Base-by-base conservation (phyloP, 164 flowering plant species). In the Sedum album region DNA sequence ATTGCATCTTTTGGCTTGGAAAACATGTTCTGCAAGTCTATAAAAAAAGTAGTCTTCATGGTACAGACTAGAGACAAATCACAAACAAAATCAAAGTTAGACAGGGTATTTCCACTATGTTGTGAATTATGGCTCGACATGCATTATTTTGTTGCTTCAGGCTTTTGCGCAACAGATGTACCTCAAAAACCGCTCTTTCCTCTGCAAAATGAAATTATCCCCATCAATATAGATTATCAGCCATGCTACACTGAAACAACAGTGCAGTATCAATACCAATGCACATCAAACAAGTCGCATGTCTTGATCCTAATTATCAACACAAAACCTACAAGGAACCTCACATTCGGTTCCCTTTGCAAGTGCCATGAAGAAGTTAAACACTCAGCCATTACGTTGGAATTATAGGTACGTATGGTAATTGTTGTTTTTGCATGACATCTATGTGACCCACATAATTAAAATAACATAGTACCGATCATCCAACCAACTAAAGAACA, bases 91-190 rank as follows among this genome's bases (percentile, higher is more conserved):
- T 17, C 20, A 17, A 57, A 28, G 31, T 26, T 57, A 33, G 33
- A 28, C 62, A 7, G 0, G 62, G 33, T 28, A 63, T 69, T 2
- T 21, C 17, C 67, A 63, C 31, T 48, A 1, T 20, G 21, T 13
- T 4, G 23, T 33, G 11, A 31, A 17, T 49, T 25, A 15, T 53
- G 2, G 1, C 51, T 67, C 7, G n/a, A n/a, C n/a, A n/a, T 44
- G 6, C 14, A n/a, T 20, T 18, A 31, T 25, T 66, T n/a, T 13
- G 9, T 36, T 14, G 5, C 11, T 57, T 81, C 73, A 82, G 17
- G 89, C 89, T 61, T 78, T 83, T 41, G 72, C 86, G 66, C 88
- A 89, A 70, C 95, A 87, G 84, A 78, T 87, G 82, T 74, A 89
- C 79, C 92, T 81, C 69, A 85, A 67, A 21, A 89, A 28, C 71